Conservation (phyloP, 148 eudicot genomes). For the Rheum nobile region DNA sequence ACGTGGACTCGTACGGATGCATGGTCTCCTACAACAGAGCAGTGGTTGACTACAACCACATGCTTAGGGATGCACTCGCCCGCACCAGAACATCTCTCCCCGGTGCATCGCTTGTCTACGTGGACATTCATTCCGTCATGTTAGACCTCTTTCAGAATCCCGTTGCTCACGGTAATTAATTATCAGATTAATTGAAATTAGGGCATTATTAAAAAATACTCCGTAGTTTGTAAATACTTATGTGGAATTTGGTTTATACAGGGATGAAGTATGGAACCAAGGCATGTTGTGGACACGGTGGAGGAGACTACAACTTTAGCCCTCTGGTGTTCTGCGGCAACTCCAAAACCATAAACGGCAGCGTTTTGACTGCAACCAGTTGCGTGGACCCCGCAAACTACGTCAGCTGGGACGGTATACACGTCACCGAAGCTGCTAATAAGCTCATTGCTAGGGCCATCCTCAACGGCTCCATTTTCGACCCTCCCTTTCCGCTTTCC, state of each 20-base stretch:
- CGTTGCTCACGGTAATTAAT: slow-evolving; percentile 45
- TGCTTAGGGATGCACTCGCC: slow-evolving; percentile 42
- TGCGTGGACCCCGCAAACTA: slow-evolving; percentile 62
- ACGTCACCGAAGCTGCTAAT: slow-evolving; percentile 79
- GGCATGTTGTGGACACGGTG: slow-evolving; percentile 90
- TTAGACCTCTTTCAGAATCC: slow-evolving; percentile 71
- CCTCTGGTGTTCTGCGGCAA: slow-evolving; percentile 70
- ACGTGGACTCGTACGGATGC: slow-evolving; percentile 56
- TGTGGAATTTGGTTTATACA: slow-evolving; percentile 9
- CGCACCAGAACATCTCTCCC: slow-evolving; percentile 28
- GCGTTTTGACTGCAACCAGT: slow-evolving; percentile 41
- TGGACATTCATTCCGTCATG: slow-evolving; percentile 51
- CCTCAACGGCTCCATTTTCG: slow-evolving; percentile 51
- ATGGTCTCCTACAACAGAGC: slow-evolving; percentile 57
- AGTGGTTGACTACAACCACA: slow-evolving; percentile 52
- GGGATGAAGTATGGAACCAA: slow-evolving; percentile 63
- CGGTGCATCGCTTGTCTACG: slow-evolving; percentile 47
- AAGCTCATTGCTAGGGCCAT: slow-evolving; percentile 44
- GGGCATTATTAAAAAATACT: not conserved
- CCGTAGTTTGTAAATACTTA: not conserved
- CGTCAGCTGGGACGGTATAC: slow-evolving; percentile 86
- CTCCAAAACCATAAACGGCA: slow-evolving; percentile 41
- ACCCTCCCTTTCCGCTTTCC: slow-evolving; percentile 60
- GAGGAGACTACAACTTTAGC: slow-evolving; percentile 57
- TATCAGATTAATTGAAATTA: not conserved